These are phyloP conservation scores for Pythium insidiosum DNA, from an alignment of 352 stramenopile genomes.

Conservation along the genomic window DNA sequence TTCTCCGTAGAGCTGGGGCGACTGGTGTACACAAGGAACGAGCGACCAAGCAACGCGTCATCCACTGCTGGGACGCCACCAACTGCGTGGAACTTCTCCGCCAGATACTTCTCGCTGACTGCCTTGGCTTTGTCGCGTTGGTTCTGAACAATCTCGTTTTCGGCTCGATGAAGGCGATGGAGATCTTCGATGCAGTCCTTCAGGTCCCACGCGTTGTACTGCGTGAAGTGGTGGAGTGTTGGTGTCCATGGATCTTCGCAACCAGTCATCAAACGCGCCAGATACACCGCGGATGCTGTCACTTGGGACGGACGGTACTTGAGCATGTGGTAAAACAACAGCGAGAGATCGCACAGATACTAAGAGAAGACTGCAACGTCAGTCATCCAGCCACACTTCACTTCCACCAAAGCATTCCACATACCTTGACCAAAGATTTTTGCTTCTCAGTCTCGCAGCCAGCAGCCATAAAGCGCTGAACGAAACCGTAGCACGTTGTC, in stretches of 20 bases:
- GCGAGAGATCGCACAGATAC: constrained; percentile 70
- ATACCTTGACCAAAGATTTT: constrained; percentile 49
- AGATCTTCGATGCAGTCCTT: constrained; percentile 59
- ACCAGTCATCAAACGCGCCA: constrained; percentile 56
- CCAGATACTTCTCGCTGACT: constrained; percentile 76
- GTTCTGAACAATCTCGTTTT: constrained; percentile 48
- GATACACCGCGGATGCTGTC: constrained; percentile 67
- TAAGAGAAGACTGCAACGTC: constrained; percentile 13
- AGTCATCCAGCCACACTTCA: too few species aligned
- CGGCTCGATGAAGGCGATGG: constrained; percentile 44
- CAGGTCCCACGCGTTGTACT: constrained; percentile 67
- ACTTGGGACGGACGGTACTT: constrained; percentile 62
- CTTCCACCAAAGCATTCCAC: too few species aligned
- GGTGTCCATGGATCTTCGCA: constrained; percentile 62
- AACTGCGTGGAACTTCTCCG: constrained; percentile 51
- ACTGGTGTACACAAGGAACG: constrained; percentile 33
- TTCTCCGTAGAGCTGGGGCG: too few species aligned
- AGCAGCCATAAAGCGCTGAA: constrained; percentile 50
- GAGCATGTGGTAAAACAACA: constrained; percentile 69
- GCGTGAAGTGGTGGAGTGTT: constrained; percentile 72
- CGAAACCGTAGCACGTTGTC: constrained; percentile 70
- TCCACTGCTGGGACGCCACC: constrained; percentile 40
- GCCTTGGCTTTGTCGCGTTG: constrained; percentile 76
- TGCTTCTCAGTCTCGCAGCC: constrained; percentile 51
- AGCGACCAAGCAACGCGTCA: constrained; percentile 34